Conservation (phyloP, 2,329 filamentous ascomycete species). For the Ophiostoma quercus region DNA sequence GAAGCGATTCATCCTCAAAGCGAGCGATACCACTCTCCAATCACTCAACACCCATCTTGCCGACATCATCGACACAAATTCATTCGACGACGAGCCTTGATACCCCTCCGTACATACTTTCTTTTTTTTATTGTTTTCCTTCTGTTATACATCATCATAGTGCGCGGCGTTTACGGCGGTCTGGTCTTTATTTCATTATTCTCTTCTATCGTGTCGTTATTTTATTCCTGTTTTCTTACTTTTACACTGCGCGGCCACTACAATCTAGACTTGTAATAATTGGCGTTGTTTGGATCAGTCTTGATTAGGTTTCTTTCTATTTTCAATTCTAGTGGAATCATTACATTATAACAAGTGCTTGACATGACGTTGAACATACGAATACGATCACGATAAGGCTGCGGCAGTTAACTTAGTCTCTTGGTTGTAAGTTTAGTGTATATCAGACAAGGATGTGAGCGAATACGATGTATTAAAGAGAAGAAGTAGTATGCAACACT, state of each 20-base stretch:
- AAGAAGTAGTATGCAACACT: too few species aligned
- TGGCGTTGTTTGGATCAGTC: conserved; percentile 3
- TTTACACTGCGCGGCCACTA: not conserved
- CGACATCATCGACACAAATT: too few species aligned
- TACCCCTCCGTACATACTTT: not conserved
- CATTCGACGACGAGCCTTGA: not conserved
- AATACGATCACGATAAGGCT: conserved; percentile 11
- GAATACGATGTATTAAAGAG: not conserved
- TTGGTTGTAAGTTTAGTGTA: not conserved
- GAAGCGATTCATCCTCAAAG: too few species aligned
- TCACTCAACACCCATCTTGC: not conserved
- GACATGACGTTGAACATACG: not conserved
- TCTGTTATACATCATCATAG: not conserved
- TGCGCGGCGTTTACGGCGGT: not conserved
- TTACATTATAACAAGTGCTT: too few species aligned
- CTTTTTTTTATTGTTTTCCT: not conserved
- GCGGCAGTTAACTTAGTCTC: not conserved
- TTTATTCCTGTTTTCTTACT: not conserved
- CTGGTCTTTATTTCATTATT: not conserved
- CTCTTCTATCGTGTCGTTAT: not conserved
- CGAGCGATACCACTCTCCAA: not conserved
- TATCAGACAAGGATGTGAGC: not conserved
- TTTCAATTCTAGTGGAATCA: too few species aligned
- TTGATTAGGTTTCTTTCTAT: not conserved
- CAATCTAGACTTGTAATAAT: conserved; percentile 6